phyloP scores from a whole-genome alignment of 2,329 filamentous ascomycete genomes.

The Emergomyces orientalis region DNA sequence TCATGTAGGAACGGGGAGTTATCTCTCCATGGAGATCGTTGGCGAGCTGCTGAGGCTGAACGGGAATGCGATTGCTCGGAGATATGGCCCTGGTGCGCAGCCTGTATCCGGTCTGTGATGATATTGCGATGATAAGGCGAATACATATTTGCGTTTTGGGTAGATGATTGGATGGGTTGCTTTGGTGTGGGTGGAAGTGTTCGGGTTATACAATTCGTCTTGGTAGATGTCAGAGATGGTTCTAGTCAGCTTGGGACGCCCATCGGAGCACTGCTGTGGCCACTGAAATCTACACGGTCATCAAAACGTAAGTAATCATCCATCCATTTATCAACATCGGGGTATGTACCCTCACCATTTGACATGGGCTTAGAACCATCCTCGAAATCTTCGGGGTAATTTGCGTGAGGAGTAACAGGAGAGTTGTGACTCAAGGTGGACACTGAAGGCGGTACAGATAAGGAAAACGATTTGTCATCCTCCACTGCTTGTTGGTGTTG shows the following conservation, averaged over 20 bases:
- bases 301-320: conserved; percentile 59
- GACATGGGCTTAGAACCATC: conserved; percentile 39
- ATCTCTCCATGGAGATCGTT: conserved; percentile 72
- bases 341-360: conserved; percentile 45
- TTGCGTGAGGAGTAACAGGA: conserved; percentile 51
- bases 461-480: conserved; percentile 44
- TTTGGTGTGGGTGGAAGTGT: conserved; percentile 21
- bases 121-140: conserved; percentile 46
- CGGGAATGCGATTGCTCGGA: conserved; percentile 53
- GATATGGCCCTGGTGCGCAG: conserved; percentile 65
- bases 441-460: conserved; percentile 47
- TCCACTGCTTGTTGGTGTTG: conserved; percentile 36
- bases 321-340: conserved; percentile 41
- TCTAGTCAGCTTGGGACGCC: conserved; percentile 65
- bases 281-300: conserved; percentile 47
- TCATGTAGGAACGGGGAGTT: conserved; percentile 54
- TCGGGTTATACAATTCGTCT: conserved; percentile 68
- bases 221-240: conserved; percentile 78
- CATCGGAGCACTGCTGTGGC: conserved; percentile 27
- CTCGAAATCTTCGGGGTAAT: conserved; percentile 44
- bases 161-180: conserved; percentile 35
- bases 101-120: conserved; percentile 67
- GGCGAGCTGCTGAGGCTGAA: conserved; percentile 45
- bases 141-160: conserved; percentile 39
- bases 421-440: conserved; percentile 54